Evolutionary conservation across 2,329 filamentous ascomycete species (phyloP).

Genomic region (Emericellopsis cladophorae): DNA sequence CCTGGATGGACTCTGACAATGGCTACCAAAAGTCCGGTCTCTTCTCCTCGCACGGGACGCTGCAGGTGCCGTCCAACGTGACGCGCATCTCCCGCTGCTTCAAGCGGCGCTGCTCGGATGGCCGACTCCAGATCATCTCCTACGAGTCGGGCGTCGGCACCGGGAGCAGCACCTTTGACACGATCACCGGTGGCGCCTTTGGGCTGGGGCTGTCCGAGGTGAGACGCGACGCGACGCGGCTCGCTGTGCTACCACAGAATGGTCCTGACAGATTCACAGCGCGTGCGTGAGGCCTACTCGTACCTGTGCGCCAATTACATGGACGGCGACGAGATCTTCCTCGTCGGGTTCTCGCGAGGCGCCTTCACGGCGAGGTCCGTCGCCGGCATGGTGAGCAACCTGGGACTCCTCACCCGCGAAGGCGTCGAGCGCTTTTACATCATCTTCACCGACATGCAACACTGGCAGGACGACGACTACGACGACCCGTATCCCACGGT

Average conservation of each 20-base stretch:
- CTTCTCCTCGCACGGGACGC: constrained; percentile 17
- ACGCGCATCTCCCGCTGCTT: constrained; percentile 47
- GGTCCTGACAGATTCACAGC: constrained; percentile 39
- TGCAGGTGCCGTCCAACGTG: constrained; percentile 45
- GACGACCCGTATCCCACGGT: constrained; percentile 19
- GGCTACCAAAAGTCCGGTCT: constrained; percentile 28
- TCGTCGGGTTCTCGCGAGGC: constrained; percentile 45
- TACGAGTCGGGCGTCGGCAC: constrained; percentile 51
- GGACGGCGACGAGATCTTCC: constrained; percentile 42
- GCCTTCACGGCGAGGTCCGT: constrained; percentile 31
- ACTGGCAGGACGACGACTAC: constrained; percentile 7
- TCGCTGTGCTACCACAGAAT: constrained; percentile 11
- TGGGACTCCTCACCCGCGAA: constrained; percentile 2
- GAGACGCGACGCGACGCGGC: neutral
- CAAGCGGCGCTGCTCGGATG: constrained; percentile 34
- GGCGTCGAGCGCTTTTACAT: constrained; percentile 42
- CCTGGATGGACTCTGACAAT: constrained; percentile 28
- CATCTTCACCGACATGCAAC: constrained; percentile 4
- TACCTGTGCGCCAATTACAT: constrained; percentile 18
- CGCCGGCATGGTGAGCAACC: constrained; percentile 1
- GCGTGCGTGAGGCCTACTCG: constrained; percentile 30
- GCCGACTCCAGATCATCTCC: constrained; percentile 43
- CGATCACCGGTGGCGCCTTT: constrained; percentile 40
- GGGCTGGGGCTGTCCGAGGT: constrained; percentile 41
- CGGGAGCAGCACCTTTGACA: constrained; percentile 33